phyloP scores from a whole-genome alignment of 148 eudicot species.

The Spergularia marina region DNA sequence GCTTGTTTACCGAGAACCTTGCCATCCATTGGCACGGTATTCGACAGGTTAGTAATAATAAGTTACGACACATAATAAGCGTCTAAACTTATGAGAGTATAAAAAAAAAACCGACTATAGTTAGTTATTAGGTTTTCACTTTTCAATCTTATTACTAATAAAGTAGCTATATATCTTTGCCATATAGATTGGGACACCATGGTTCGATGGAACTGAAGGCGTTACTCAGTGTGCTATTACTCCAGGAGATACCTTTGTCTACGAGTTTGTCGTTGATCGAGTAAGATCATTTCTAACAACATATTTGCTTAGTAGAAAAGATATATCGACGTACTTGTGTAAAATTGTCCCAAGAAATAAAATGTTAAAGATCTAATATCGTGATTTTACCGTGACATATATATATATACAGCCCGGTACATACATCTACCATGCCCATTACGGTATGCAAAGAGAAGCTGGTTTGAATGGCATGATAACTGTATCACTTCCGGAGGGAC shows the following conservation, averaged over 20 bases:
- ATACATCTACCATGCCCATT: constrained; percentile 78
- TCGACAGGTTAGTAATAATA: neutral
- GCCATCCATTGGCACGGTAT: neutral
- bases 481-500: constrained; percentile 51
- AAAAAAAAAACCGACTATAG: too few relatives aligned
- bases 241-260: constrained; percentile 68
- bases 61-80: neutral
- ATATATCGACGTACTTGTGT: too few relatives aligned
- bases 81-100: neutral
- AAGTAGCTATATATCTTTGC: too few relatives aligned
- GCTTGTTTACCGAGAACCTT: too few relatives aligned
- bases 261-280: constrained; percentile 70
- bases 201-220: constrained; percentile 79
- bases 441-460: constrained; percentile 72
- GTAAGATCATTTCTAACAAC: constrained; percentile 27
- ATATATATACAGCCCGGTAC: constrained; percentile 72
- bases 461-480: constrained; percentile 69
- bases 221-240: constrained; percentile 77
- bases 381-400: constrained; percentile 29
- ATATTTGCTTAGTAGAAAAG: neutral
- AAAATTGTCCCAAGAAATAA: too few relatives aligned
- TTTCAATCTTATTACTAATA: too few relatives aligned
- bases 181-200: constrained; percentile 62
- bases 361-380: neutral
- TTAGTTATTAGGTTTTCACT: too few relatives aligned